Percentiles rank a stretch among this genome's conserved stretches.
phyloP scores from a whole-genome alignment of 1,284 basidiomycete genomes.

The Cryptococcus maquisensis region DNA sequence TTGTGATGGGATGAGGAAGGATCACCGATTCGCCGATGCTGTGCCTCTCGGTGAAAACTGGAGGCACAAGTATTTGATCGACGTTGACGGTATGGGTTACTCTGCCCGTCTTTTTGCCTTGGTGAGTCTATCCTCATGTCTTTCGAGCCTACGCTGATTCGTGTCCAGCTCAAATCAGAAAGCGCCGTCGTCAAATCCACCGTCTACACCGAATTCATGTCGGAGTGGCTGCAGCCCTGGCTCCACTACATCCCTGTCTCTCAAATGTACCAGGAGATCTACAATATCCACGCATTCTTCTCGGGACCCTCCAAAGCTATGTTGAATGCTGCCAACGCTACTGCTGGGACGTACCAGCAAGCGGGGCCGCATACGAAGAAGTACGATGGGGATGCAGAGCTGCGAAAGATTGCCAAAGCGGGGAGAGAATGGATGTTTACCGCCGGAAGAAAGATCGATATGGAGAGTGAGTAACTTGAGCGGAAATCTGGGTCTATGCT shows the following conservation, averaged over 20 bases:
- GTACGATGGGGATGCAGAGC: slow-evolving; percentile 65
- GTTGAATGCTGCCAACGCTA: slow-evolving; percentile 54
- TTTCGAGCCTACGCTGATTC: slow-evolving; percentile 1
- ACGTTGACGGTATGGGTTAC: slow-evolving; percentile 93
- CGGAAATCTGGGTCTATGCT: slow-evolving; percentile 7
- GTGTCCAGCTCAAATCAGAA: slow-evolving; percentile 53
- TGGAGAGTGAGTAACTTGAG: slow-evolving; percentile 65
- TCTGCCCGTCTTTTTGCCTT: slow-evolving; percentile 82
- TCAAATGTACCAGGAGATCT: slow-evolving; percentile 77
- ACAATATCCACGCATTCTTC: slow-evolving; percentile 87
- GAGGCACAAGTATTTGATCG: slow-evolving; percentile 86
- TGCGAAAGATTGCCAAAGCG: slow-evolving; percentile 75
- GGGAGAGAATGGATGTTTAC: slow-evolving; percentile 86
- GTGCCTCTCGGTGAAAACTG: slow-evolving; percentile 80
- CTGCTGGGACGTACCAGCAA: slow-evolving; percentile 39
- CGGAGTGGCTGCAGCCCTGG: slow-evolving; percentile 56
- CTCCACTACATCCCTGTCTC: slow-evolving; percentile 89
- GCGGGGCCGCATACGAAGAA: slow-evolving; percentile 45
- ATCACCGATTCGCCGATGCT: slow-evolving; percentile 70
- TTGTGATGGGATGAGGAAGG: slow-evolving; percentile 61
- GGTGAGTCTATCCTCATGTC: slow-evolving; percentile 51
- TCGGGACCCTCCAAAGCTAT: slow-evolving; percentile 68
- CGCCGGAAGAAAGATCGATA: slow-evolving; percentile 73
- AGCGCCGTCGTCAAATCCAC: slow-evolving; percentile 84
- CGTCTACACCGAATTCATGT: slow-evolving; percentile 84